Percentiles rank a stretch among this genome's conserved stretches.
Evolutionary conservation across 1,284 basidiomycete species (phyloP).

Genomic region (Moesziomyces sp.): DNA sequence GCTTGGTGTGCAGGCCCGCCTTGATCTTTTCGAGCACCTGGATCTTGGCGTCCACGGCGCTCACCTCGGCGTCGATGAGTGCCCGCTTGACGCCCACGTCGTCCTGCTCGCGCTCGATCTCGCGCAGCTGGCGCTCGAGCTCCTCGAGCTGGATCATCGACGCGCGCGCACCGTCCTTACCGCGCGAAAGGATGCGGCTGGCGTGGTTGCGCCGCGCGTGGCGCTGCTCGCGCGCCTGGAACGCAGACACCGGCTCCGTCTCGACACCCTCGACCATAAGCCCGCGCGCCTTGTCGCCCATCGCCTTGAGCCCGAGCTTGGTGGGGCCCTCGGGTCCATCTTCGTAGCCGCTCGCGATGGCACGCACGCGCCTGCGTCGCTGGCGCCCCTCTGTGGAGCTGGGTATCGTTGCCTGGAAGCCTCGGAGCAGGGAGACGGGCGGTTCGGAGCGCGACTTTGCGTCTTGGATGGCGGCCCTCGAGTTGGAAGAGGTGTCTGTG

Average conservation of each 20-base stretch:
- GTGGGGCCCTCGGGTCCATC: slow-evolving; percentile 47
- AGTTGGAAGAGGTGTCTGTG: slow-evolving; percentile 7
- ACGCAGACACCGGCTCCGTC: slow-evolving; percentile 33
- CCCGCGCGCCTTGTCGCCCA: slow-evolving; percentile 60
- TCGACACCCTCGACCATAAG: slow-evolving; percentile 52
- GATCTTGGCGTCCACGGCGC: slow-evolving; percentile 57
- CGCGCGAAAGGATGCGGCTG: slow-evolving; percentile 41
- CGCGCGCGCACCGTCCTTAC: slow-evolving; percentile 36
- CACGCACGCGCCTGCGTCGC: slow-evolving; percentile 56
- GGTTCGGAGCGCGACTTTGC: slow-evolving; percentile 31
- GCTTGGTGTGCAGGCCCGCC: slow-evolving; percentile 80
- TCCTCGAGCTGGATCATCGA: slow-evolving; percentile 55
- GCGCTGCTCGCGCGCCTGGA: slow-evolving; percentile 49
- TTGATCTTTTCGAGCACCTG: slow-evolving; percentile 84
- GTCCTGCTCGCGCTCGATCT: slow-evolving; percentile 61
- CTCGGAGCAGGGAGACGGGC: slow-evolving; percentile 62
- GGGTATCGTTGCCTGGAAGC: slow-evolving; percentile 66
- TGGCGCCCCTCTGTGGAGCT: slow-evolving; percentile 53
- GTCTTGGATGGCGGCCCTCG: slow-evolving; percentile 30
- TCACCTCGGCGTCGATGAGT: slow-evolving; percentile 52
- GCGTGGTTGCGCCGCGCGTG: slow-evolving; percentile 45
- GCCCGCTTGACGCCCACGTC: slow-evolving; percentile 54
- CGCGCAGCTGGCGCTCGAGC: slow-evolving; percentile 60
- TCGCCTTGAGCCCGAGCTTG: slow-evolving; percentile 57
- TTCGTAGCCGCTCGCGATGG: slow-evolving; percentile 44